A percentile compares a stretch with the other conserved stretches of the same genome.
phyloP scores from a whole-genome alignment of 2,329 filamentous ascomycete species.

The Sclerotinia sclerotiorum region DNA sequence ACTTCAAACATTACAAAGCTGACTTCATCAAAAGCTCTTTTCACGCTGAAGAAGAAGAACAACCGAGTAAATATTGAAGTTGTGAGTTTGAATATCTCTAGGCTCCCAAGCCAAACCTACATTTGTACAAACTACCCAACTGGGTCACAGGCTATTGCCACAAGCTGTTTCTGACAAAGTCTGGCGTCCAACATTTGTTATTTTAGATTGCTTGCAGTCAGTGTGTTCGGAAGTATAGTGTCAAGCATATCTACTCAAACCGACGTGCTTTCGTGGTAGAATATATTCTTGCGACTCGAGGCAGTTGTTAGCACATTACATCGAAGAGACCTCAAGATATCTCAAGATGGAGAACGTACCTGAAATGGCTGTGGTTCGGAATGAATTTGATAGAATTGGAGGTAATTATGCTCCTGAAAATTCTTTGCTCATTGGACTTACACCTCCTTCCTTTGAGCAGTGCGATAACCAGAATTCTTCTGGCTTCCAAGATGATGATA shows the following conservation, averaged over 20 bases:
- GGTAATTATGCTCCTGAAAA: conserved; percentile 25
- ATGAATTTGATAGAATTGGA: conserved; percentile 15
- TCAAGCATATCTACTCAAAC: not conserved
- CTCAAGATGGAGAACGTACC: conserved; percentile 18
- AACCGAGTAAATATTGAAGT: conserved; percentile 4
- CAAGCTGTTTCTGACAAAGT: conserved; percentile 3
- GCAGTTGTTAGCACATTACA: not conserved
- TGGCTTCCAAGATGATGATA: conserved; percentile 17
- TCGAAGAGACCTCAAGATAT: conserved; percentile 21
- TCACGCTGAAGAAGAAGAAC: not conserved
- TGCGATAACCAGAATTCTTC: conserved; percentile 8
- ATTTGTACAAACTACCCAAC: conserved; percentile 10
- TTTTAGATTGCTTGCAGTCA: conserved; percentile 7
- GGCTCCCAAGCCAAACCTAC: conserved; percentile 16
- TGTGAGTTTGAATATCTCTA: conserved; percentile 15
- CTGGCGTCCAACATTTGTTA: not conserved
- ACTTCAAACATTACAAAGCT: conserved; percentile 4
- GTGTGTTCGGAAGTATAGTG: not conserved
- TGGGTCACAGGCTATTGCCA: conserved; percentile 4
- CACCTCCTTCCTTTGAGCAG: conserved; percentile 24
- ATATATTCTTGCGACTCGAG: conserved; percentile 13
- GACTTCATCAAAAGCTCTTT: not conserved
- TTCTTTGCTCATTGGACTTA: conserved; percentile 23
- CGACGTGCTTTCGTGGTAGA: not conserved
- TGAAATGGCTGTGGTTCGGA: conserved; percentile 1